Base-by-base conservation (phyloP, 2,329 filamentous ascomycete species). In the Paecilomyces sp. region DNA sequence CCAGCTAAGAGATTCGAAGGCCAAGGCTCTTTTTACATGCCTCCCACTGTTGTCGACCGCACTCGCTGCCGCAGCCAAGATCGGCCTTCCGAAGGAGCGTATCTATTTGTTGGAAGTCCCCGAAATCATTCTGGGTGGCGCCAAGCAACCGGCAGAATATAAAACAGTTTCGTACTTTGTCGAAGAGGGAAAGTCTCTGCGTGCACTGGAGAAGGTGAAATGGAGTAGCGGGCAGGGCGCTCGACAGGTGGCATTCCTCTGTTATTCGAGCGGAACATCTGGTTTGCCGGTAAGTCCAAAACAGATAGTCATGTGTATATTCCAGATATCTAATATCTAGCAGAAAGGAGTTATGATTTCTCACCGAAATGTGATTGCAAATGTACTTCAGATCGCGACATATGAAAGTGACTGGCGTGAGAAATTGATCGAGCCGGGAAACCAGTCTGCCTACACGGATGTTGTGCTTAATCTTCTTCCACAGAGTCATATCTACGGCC, bases 301-400 rank as follows among this genome's bases (percentile, higher is more conserved):
- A 55, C n/a, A 3, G 22, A 12, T 6, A 8, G 47, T 47, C 0
- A 33, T 24, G 15, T n/a, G 33, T n/a, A 5, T 31, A 33, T 58
- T 50, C 4, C 13, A 6, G 33, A 13, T 28, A 28, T 15, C 12
- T n/a, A 31, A 62, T 70, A 55, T 69, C 36, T 47, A 25, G 30
- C 60, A 89, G 85, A 91, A 92, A 87, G 90, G 89, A 53, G 90
- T 92, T 57, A 91, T 90, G 86, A 89, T 93, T 61, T 89, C 88
- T 3, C 90, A 93, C 70, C 77, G 77, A 41, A 93, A 93, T 64
- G 87, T 92, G 52, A 92, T 93, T 55, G 84, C 89, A 57, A 93
- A 92, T 68, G 82, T 85, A 0, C 68, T 91, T 54, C 89, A 92
- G 70, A 80, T 87, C 58, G 69, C 68, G 6, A 69, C 80, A 0